Evolutionary conservation across 1,139 yeast genomes (phyloP).

Genomic region (Blastobotrys illinoisensis): DNA sequence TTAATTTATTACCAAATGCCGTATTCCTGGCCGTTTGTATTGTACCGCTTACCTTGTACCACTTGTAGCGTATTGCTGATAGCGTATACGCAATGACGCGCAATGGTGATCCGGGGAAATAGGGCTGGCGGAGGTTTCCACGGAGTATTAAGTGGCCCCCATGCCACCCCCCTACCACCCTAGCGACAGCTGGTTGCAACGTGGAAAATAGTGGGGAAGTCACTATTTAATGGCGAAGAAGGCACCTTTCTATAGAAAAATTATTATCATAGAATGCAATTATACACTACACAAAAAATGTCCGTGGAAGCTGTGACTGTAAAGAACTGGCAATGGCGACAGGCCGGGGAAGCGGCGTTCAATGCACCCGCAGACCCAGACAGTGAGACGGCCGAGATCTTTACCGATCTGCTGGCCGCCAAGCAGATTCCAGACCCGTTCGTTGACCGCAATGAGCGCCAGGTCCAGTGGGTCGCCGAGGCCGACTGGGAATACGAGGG

Average conservation of each 20-base stretch:
- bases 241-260: not conserved
- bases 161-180: not conserved
- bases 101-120: not conserved
- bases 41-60: too few species aligned
- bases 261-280: too few species aligned
- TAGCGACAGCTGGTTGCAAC: not conserved
- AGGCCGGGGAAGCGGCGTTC: conserved; percentile 22
- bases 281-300: conserved; percentile 1
- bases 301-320: conserved; percentile 5
- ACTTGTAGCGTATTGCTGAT: too few species aligned
- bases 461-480: conserved; percentile 46
- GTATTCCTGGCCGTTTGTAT: too few species aligned
- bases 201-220: not conserved
- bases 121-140: not conserved
- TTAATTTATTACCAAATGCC: too few species aligned
- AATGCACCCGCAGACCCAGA: conserved; percentile 16
- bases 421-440: conserved; percentile 43
- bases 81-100: too few species aligned
- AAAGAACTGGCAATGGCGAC: conserved; percentile 20
- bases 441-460: conserved; percentile 37
- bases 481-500: conserved; percentile 28
- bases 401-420: conserved; percentile 37
- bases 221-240: not conserved
- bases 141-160: not conserved
- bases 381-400: conserved; percentile 34